phyloP scores from a whole-genome alignment of 2,329 filamentous ascomycete species.

The Lachnellula occidentalis region DNA sequence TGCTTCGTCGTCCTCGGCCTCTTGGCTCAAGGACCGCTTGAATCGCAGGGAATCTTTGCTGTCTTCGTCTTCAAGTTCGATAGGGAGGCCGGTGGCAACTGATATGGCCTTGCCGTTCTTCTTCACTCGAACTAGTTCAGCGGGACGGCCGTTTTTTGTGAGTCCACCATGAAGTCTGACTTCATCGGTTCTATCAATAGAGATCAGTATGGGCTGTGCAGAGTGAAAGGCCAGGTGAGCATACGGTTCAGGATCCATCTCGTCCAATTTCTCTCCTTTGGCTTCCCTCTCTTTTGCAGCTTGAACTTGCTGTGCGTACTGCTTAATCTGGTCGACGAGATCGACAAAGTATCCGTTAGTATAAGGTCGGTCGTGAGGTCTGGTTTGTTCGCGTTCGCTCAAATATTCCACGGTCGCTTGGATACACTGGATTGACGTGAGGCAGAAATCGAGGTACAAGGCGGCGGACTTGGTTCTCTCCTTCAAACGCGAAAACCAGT shows the following conservation, averaged over 20 bases:
- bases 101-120: slow-evolving; percentile 77
- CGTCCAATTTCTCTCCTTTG: slow-evolving; percentile 46
- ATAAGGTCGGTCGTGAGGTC: slow-evolving; percentile 82
- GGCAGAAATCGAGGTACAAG: slow-evolving; percentile 80
- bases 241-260: slow-evolving; percentile 56
- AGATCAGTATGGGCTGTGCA: slow-evolving; percentile 20
- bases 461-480: slow-evolving; percentile 67
- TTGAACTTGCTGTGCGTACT: slow-evolving; percentile 81
- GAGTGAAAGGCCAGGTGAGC: slow-evolving; percentile 23
- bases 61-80: slow-evolving; percentile 49
- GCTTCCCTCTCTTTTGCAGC: slow-evolving; percentile 64
- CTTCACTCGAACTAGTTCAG: slow-evolving; percentile 76
- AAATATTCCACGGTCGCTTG: slow-evolving; percentile 84
- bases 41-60: slow-evolving; percentile 45
- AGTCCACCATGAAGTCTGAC: slow-evolving; percentile 78
- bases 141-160: slow-evolving; percentile 73
- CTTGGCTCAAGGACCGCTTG: slow-evolving; percentile 63
- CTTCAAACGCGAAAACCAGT: slow-evolving; percentile 63
- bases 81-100: slow-evolving; percentile 62
- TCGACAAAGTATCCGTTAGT: slow-evolving; percentile 96
- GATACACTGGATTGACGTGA: slow-evolving; percentile 83
- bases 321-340: slow-evolving; percentile 85
- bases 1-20: slow-evolving; percentile 72
- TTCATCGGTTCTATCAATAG: slow-evolving; percentile 54
- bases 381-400: slow-evolving; percentile 78